Conservation (phyloP, 164 flowering plant genomes). For the Vitis riparia region DNA sequence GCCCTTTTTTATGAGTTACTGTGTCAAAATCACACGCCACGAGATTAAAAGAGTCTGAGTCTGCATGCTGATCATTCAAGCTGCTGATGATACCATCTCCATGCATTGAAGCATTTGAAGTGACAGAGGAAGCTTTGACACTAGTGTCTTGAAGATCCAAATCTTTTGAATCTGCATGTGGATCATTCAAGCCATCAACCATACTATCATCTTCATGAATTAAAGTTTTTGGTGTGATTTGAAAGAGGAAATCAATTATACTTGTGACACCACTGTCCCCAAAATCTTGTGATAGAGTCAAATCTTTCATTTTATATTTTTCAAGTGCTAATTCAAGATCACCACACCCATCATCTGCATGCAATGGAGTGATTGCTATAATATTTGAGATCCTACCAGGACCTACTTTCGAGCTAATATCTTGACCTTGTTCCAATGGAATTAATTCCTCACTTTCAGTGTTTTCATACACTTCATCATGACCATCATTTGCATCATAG, state of each 20-base stretch:
- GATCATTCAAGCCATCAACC: no score
- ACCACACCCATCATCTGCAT: background rate
- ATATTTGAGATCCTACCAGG: background rate
- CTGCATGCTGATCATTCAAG: background rate
- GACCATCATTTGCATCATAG: constrained; percentile 11
- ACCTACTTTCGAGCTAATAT: constrained; percentile 1
- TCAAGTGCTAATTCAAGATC: no score
- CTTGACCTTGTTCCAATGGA: constrained; percentile 11
- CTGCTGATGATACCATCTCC: constrained; percentile 1
- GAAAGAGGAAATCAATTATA: no score
- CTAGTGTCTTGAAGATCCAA: background rate
- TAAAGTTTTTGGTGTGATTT: no score
- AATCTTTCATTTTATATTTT: no score
- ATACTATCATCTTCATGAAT: no score
- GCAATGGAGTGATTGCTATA: background rate
- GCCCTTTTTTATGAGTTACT: background rate
- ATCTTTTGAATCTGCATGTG: no score
- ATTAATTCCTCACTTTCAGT: constrained; percentile 18
- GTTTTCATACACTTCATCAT: constrained; percentile 1
- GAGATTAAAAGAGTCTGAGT: background rate
- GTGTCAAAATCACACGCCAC: constrained; percentile 11
- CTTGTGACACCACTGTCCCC: no score
- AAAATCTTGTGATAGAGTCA: no score
- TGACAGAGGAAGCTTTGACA: background rate
- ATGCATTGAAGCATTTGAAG: background rate